Conservation (phyloP, 2,329 filamentous ascomycete species). For the Plectosphaerella cucumerina region DNA sequence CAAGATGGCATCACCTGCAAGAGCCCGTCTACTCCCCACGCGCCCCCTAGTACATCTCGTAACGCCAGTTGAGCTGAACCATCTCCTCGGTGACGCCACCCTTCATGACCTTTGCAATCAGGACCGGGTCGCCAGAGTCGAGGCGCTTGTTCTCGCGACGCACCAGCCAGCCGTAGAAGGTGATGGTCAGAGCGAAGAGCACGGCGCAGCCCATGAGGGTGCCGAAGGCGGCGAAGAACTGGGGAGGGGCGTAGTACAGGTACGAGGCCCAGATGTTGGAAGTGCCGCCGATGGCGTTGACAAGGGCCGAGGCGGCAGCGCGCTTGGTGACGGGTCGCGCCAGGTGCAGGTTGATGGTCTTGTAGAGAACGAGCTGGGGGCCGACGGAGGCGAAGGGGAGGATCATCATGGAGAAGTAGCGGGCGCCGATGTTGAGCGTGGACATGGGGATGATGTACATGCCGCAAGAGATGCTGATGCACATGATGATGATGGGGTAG, state of each 20-base stretch:
- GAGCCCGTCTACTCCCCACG: too few relatives aligned
- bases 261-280: conserved; percentile 30
- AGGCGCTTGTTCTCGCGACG: conserved; percentile 32
- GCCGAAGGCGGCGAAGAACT: conserved; percentile 36
- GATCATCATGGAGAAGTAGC: conserved; percentile 18
- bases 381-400: conserved; percentile 23
- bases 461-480: conserved; percentile 10
- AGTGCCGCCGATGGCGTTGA: conserved; percentile 31
- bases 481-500: conserved; percentile 35
- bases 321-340: conserved; percentile 23
- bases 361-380: conserved; percentile 19
- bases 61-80: conserved; percentile 35
- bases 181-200: conserved; percentile 27
- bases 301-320: conserved; percentile 26
- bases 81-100: conserved; percentile 38
- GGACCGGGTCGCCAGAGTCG: conserved; percentile 27
- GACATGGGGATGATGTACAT: conserved; percentile 18
- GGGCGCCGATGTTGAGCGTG: conserved; percentile 13
- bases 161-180: conserved; percentile 30
- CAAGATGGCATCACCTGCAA: too few relatives aligned
- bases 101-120: conserved; percentile 32
- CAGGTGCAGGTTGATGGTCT: conserved; percentile 20
- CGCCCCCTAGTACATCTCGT: conserved; percentile 33
- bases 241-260: conserved; percentile 29
- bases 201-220: conserved; percentile 27